phyloP scores from a whole-genome alignment of 768 basidiomycete genomes.

The Collybia nuda region DNA sequence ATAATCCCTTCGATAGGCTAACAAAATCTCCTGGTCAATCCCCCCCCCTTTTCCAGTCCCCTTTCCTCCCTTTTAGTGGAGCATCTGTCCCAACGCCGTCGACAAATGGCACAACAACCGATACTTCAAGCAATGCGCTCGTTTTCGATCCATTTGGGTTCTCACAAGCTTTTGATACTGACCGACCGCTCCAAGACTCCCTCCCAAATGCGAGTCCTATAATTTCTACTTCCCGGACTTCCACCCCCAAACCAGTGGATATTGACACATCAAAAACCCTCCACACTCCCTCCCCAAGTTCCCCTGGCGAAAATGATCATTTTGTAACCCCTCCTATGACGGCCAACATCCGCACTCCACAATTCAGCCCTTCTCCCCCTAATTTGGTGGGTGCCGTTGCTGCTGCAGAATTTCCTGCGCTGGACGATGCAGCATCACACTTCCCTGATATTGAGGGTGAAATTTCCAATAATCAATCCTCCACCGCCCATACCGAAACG shows the following conservation, averaged over 20 bases:
- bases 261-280: conserved; percentile 9
- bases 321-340: conserved; percentile 65
- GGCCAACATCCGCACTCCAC: conserved; percentile 18
- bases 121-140: conserved; percentile 18
- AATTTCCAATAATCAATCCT: conserved; percentile 20
- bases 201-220: not conserved
- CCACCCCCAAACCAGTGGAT: conserved; percentile 18
- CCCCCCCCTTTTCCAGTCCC: conserved; percentile 54
- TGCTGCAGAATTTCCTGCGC: conserved; percentile 24
- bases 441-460: conserved; percentile 32
- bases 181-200: conserved; percentile 2
- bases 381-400: conserved; percentile 10
- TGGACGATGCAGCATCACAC: conserved; percentile 35
- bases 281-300: conserved; percentile 14
- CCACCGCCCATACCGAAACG: conserved; percentile 34
- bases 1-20: conserved; percentile 88
- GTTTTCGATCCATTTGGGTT: conserved; percentile 56
- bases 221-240: not conserved
- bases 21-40: conserved; percentile 42
- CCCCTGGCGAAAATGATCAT: conserved; percentile 46
- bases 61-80: conserved; percentile 53
- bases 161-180: conserved; percentile 27
- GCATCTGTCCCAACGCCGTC: conserved; percentile 36
- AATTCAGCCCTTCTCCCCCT: conserved; percentile 16
- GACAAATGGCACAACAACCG: conserved; percentile 19